phyloP scores from a whole-genome alignment of 495 filamentous ascomycete genomes.

The Penicilliopsis zonata region DNA sequence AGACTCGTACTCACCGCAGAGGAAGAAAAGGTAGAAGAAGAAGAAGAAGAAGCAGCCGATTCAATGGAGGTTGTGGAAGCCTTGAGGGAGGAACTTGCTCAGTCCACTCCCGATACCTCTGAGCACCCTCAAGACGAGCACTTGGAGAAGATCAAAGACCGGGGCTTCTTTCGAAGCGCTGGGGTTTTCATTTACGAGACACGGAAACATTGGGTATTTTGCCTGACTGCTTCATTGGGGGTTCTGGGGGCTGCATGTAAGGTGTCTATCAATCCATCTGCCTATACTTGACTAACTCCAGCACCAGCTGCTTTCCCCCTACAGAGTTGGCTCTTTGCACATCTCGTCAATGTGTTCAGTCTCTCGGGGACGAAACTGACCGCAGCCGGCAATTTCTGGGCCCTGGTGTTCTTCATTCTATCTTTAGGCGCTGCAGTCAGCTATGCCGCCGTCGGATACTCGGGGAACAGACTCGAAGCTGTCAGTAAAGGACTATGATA shows the following conservation, averaged over 20 bases:
- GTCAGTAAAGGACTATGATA: background rate
- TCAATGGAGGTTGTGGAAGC: constrained; percentile 3
- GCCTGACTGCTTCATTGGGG: constrained; percentile 28
- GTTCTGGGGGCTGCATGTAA: constrained; percentile 40
- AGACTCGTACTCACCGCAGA: constrained; percentile 8
- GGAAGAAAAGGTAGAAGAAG: constrained; percentile 23
- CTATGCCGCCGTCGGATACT: constrained; percentile 42
- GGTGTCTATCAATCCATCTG: too few relatives aligned
- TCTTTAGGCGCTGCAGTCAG: constrained; percentile 36
- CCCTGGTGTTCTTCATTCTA: constrained; percentile 52
- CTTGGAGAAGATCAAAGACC: constrained; percentile 9
- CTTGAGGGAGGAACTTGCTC: too few relatives aligned
- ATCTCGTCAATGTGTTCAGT: constrained; percentile 20
- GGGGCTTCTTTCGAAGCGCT: constrained; percentile 32
- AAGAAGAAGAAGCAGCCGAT: constrained; percentile 14
- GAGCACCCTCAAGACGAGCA: too few relatives aligned
- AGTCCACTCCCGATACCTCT: too few relatives aligned
- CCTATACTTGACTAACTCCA: constrained; percentile 33
- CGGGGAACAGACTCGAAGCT: constrained; percentile 29
- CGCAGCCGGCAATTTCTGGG: constrained; percentile 44
- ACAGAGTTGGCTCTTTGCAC: constrained; percentile 25
- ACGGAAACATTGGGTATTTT: constrained; percentile 33
- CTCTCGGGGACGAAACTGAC: constrained; percentile 17
- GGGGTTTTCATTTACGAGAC: constrained; percentile 35
- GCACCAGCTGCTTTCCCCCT: constrained; percentile 33